Base-by-base conservation (phyloP, 345 rosid genomes). In the Acer negundo region DNA sequence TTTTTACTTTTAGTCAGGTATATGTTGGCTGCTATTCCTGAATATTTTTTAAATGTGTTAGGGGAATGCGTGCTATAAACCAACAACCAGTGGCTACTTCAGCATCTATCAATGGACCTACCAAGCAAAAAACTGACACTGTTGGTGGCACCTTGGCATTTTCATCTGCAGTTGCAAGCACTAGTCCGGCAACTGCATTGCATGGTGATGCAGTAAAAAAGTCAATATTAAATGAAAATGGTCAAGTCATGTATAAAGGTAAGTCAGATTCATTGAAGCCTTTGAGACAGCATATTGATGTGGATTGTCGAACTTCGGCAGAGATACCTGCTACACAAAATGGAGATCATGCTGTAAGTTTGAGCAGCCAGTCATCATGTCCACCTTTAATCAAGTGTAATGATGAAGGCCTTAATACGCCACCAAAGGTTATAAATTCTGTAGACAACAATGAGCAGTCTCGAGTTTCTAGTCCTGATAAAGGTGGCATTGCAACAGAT, bases 21-120 rank as follows among this genome's bases (percentile, higher is more conserved):
- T 68, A 63, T 59, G 31, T 78, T 67, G 40, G 78, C 74, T 78
- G 56, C 69, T 69, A 61, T 72, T 74, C 78, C 88, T 80, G 70
- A 81, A 81, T 55, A 47, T 55, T 31, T 42, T 78, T 49, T 79
- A 38, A 46, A 46, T 13, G n/a, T 63, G 72, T 44, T 83, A 90
- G 97, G 95, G 95, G 95, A 78, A 85, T 81, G 74, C 91, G 88
- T 62, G 69, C 82, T 78, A 74, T 91, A 80, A 88, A 77, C 78
- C 89, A 87, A 77, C 89, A 75, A 51, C 66, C 82, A 58, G 40
- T 67, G 67, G 84, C 87, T 62, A 69, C 77, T 79, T 74, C 84
- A 16, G 79, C 71, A 53, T 81, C 83, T 71, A 82, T 89, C 49
- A 85, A 89, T 89, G 95, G 90, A 74, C 76, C 90, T 72, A 58